A percentile compares a stretch with the other conserved stretches of the same genome.
phyloP scores from a whole-genome alignment of 2,329 filamentous ascomycete genomes.

The Rhynchosporium secalis region DNA sequence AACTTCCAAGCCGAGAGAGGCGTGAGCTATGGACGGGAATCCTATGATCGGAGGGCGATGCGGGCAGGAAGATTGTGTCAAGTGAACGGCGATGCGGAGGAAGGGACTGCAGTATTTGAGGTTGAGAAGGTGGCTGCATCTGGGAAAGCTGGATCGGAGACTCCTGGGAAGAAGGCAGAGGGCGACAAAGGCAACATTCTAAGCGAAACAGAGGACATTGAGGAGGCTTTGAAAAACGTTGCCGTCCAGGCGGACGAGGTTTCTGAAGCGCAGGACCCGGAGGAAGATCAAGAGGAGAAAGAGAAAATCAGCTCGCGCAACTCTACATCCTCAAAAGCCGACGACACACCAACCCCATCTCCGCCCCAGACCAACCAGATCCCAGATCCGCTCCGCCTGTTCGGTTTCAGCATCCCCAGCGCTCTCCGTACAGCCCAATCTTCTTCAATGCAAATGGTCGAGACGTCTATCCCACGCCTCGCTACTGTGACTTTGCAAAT shows the following conservation, averaged over 20 bases:
- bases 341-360: background rate
- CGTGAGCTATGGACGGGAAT: constrained; percentile 65
- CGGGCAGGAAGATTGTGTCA: constrained; percentile 52
- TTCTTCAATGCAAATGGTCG: constrained; percentile 56
- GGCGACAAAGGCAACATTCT: background rate
- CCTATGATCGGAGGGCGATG: constrained; percentile 70
- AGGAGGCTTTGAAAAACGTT: constrained; percentile 1
- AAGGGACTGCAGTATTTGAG: constrained; percentile 12
- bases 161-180: background rate
- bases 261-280: background rate
- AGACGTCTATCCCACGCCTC: constrained; percentile 58
- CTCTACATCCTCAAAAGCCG: background rate
- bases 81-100: constrained; percentile 40
- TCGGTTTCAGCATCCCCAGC: constrained; percentile 50
- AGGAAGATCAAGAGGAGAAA: constrained; percentile 3
- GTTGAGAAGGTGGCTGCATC: constrained; percentile 46
- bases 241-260: background rate
- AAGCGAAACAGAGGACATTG: background rate
- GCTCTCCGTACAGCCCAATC: constrained; percentile 57
- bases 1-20: constrained; percentile 69
- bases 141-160: constrained; percentile 39
- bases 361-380: background rate
- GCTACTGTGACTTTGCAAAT: constrained; percentile 60
- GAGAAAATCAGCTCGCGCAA: background rate
- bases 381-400: constrained; percentile 58